phyloP scores from a whole-genome alignment of 2,329 filamentous ascomycete species.

The Colletotrichum falcatum region DNA sequence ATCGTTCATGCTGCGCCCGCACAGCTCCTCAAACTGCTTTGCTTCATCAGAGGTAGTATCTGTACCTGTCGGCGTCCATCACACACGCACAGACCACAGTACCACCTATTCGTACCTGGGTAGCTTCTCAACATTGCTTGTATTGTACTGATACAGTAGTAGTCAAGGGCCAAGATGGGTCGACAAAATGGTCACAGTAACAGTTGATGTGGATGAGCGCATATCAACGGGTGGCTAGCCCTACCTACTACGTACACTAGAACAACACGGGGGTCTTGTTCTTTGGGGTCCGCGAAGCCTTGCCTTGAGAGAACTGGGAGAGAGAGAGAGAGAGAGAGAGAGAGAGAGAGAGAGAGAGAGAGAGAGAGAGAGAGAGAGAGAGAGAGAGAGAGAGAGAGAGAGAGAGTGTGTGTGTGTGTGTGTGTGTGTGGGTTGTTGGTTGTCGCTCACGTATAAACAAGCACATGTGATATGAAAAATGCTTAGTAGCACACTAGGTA shows the following conservation, averaged over 20 bases:
- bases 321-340: no score
- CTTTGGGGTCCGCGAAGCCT: neutral
- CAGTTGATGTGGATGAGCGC: neutral
- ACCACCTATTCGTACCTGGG: no score
- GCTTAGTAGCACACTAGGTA: no score
- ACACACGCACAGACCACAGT: neutral
- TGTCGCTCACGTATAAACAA: neutral
- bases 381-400: no score
- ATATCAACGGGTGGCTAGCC: neutral
- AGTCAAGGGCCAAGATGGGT: neutral
- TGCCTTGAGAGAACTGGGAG: neutral
- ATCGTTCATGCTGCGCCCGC: neutral
- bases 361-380: no score
- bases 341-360: no score
- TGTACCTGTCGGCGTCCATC: neutral
- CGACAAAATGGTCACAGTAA: neutral
- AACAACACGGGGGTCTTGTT: no score
- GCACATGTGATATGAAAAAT: neutral
- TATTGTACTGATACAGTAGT: no score
- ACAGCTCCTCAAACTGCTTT: neutral
- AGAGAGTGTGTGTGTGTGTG: no score
- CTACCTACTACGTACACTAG: no score
- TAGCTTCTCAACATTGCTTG: neutral
- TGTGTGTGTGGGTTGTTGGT: neutral
- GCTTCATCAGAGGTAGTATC: neutral